Evolutionary conservation across 257 asterid genomes (phyloP), one percentile per base, ranked within the genome.

Genomic region (Agastache rugosa): DNA sequence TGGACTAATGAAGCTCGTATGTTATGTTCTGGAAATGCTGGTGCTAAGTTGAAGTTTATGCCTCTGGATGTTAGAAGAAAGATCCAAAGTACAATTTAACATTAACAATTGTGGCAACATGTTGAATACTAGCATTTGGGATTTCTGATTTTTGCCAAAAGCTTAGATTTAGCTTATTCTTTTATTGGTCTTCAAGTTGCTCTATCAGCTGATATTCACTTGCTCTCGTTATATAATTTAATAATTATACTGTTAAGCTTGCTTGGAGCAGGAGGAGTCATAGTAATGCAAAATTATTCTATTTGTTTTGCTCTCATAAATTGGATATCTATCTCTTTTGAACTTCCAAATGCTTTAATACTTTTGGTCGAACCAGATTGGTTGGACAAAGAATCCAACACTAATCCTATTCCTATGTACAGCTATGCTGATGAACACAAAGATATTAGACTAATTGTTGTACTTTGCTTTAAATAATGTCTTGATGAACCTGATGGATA

Each of bases 401-500:
- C 29, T 3, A 31, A 34, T 61, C 54, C 41, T 27, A 9, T 51
- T 61, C 54, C 53, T 27, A 9, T 39, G 15, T 25, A 6, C 37
- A 23, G 25, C 12, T 74, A 42, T 64, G 58, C 35, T 23, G 15
- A 20, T 75, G 69, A 17, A 20, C 8, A 25, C 68, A 14, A 42
- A 58, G 11, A 41, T 66, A 25, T 64, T 4, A 3, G 51, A 6
- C 54, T 41, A 1, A 10, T 60, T 54, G 65, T 60, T 47, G 64
- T 50, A 31, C 47, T 51, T 68, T 62, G 62, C 44, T 54, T 75
- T 54, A 35, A 8, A 20, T n/a, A 60, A 62, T 22, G 55, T 42
- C 17, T 34, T 29, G 16, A 39, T 3, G 7, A 20, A 29, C 2
- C 47, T 73, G 63, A 42, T 20, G 22, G 61, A 9, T 16, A 15